Base-by-base conservation (phyloP, 2,329 filamentous ascomycete genomes). In the Zymoseptoria brevis region DNA sequence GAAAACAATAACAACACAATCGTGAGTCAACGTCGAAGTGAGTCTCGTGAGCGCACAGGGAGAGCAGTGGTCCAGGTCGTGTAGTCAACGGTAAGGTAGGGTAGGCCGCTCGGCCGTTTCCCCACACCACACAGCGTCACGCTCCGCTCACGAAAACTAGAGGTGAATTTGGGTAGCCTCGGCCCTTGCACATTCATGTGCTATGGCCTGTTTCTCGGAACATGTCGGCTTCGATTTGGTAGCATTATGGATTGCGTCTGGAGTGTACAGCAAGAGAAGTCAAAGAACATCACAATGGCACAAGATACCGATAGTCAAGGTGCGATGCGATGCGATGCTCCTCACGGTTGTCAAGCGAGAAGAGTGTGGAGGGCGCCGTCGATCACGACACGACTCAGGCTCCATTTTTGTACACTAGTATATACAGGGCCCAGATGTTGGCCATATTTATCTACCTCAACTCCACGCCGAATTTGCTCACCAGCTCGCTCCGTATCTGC, bases 401-500 rank as follows among this genome's bases (percentile, higher is more conserved):
- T 8, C 5, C 35, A n/a, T 45, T 3, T n/a, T 45, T 45, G 35
- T 16, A 45, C 35, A 45, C n/a, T 45, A 45, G 35, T 45, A 45
- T 45, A 45, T 11, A 45, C 13, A n/a, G 3, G 19, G 26, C 26
- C 21, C 26, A 29, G 26, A 29, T 8, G 26, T 8, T 29, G 26
- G 6, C 26, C 26, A 29, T 29, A 29, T 29, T 29, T 29, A 6
- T 30, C 51, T 58, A 90, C 72, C 90, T 82, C 67, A 96, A 77
- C 75, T 96, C 88, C 19, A 97, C 90, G 0, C 88, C 88, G 60
- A 96, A 77, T 66, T 84, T 83, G 61, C 82, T 76, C 2, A 89
- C 86, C 63, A 97, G 76, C 64, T 83, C 81, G 62, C 76, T 69
- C 50, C 81, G 78, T 51, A 97, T 86, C 65, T 79, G 74, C 54